Evolutionary conservation across 805 yeast genomes (phyloP).

Genomic region (Hanseniaspora valbyensis): DNA sequence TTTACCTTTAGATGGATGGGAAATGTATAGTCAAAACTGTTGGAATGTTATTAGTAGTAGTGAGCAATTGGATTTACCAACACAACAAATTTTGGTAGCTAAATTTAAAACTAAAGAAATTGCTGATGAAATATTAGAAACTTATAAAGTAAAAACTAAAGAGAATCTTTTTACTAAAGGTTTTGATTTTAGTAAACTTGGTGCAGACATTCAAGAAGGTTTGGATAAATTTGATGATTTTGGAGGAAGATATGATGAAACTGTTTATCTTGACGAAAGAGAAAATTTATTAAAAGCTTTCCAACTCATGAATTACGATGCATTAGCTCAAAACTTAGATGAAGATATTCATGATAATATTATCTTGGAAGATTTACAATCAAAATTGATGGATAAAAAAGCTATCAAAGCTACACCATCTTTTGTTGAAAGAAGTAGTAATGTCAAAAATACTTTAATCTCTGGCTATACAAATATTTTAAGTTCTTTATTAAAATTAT

Average conservation of each 20-base stretch:
- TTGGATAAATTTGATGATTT: slow-evolving; percentile 48
- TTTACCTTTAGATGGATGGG: slow-evolving; percentile 94
- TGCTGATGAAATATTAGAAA: slow-evolving; percentile 40
- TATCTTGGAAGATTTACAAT: neutral
- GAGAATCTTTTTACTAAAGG: neutral
- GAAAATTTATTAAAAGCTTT: slow-evolving; percentile 38
- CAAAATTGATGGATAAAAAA: slow-evolving; percentile 2
- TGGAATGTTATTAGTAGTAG: slow-evolving; percentile 92
- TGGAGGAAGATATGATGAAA: slow-evolving; percentile 63
- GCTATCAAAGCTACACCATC: slow-evolving; percentile 8
- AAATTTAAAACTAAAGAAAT: slow-evolving; percentile 91
- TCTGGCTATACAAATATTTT: neutral
- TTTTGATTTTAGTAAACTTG: slow-evolving; percentile 31
- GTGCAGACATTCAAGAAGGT: slow-evolving; percentile 38
- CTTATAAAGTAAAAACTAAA: slow-evolving; percentile 33
- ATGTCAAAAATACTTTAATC: neutral
- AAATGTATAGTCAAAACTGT: slow-evolving; percentile 74
- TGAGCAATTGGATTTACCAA: slow-evolving; percentile 90
- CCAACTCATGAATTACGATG: slow-evolving; percentile 22
- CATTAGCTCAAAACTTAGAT: slow-evolving; percentile 1
- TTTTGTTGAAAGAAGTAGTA: slow-evolving; percentile 7
- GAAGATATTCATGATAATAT: slow-evolving; percentile 1
- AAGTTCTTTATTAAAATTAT: neutral
- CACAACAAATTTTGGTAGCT: slow-evolving; percentile 91
- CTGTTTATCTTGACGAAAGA: slow-evolving; percentile 59